A percentile compares a stretch with the other conserved stretches of the same genome.
phyloP scores from a whole-genome alignment of 2,329 filamentous ascomycete species.

The Aureobasidium sp. region DNA sequence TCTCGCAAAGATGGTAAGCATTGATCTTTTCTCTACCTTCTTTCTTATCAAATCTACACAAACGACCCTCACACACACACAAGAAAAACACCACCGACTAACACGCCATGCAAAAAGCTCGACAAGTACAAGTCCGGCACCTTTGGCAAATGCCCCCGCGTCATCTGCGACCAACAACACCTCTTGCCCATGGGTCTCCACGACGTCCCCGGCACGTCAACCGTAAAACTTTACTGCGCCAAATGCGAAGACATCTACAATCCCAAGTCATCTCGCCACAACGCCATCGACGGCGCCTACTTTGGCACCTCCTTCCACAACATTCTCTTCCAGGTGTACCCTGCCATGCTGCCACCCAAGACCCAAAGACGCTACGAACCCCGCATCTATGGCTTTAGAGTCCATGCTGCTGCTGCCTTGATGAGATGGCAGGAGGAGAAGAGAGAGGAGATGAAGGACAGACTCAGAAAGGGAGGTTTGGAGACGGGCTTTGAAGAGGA shows the following conservation, averaged over 20 bases:
- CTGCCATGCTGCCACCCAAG: conserved; percentile 79
- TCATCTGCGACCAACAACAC: conserved; percentile 88
- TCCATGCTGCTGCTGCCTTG: conserved; percentile 81
- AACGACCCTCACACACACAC: neutral
- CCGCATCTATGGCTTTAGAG: conserved; percentile 88
- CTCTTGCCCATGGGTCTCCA: conserved; percentile 91
- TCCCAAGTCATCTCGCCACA: conserved; percentile 93
- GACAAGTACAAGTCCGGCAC: conserved; percentile 98
- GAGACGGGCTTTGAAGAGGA: conserved; percentile 74
- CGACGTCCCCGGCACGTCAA: conserved; percentile 76
- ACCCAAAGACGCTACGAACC: conserved; percentile 79
- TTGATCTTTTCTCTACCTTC: neutral
- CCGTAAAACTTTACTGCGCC: conserved; percentile 94
- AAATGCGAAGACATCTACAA: conserved; percentile 99
- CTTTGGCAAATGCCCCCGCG: conserved; percentile 95
- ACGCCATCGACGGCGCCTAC: conserved; percentile 92
- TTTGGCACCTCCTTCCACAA: conserved; percentile 98
- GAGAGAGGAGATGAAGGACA: conserved; percentile 71
- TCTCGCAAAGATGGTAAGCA: conserved; percentile 83
- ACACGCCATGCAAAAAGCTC: conserved; percentile 48
- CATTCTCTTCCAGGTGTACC: conserved; percentile 98
- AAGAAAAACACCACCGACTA: neutral
- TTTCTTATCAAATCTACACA: neutral
- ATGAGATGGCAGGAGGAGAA: conserved; percentile 83
- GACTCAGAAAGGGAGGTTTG: conserved; percentile 60